A percentile compares a stretch with the other conserved stretches of the same genome.
These are phyloP conservation scores for Clavaria fumosa DNA, from an alignment of 768 basidiomycete species.

Conservation along the genomic window DNA sequence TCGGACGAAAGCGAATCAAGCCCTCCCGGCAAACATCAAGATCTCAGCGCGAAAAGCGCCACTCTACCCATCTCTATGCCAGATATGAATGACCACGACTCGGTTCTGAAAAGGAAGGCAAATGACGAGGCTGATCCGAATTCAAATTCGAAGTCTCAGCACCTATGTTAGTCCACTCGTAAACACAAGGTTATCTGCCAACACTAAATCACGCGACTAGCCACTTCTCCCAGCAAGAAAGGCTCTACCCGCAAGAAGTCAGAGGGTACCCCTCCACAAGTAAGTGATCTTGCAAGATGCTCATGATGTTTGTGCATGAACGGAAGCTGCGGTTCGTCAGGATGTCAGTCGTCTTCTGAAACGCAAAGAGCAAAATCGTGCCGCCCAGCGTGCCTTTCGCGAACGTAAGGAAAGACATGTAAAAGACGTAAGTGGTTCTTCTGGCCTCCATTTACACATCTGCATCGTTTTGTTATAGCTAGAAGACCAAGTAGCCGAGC, in stretches of 20 bases:
- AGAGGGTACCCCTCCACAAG: too few relatives aligned
- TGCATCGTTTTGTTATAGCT: constrained; percentile 32
- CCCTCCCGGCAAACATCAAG: constrained; percentile 29
- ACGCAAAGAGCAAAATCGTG: constrained; percentile 94
- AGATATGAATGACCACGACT: constrained; percentile 33
- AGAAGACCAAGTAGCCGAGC: constrained; percentile 78
- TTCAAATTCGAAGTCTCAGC: constrained; percentile 50
- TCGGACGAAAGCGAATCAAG: constrained; percentile 73
- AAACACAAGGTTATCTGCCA: too few relatives aligned
- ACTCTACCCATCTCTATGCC: too few relatives aligned
- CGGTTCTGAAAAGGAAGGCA: constrained; percentile 63
- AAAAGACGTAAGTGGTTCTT: constrained; percentile 59
- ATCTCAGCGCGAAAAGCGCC: constrained; percentile 13
- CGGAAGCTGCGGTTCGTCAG: constrained; percentile 8
- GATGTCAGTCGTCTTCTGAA: constrained; percentile 69
- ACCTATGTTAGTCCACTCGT: constrained; percentile 40
- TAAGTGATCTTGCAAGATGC: too few relatives aligned
- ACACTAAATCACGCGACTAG: too few relatives aligned
- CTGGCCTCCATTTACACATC: constrained; percentile 1
- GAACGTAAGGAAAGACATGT: constrained; percentile 97
- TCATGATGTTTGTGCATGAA: too few relatives aligned
- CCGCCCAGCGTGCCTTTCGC: constrained; percentile 92
- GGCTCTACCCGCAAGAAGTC: constrained; percentile 20
- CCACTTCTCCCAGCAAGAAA: constrained; percentile 6
- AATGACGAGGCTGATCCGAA: constrained; percentile 42